Evolutionary conservation across 192 early-diverging fungal genomes (phyloP).

Genomic region (Coemansia sp.): DNA sequence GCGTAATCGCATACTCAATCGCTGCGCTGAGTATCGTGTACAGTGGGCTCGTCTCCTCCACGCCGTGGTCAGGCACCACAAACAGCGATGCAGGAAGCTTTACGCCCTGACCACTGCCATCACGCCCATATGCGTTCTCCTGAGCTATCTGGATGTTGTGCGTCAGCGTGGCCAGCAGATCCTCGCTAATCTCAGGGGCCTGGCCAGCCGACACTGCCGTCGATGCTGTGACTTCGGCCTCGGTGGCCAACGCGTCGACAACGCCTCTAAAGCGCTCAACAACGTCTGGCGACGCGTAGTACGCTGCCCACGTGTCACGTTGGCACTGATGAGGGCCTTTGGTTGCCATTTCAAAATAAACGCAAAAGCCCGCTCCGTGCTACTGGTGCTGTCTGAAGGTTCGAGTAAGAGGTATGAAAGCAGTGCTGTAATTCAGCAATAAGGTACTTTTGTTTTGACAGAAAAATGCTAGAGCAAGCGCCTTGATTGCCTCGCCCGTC

Average conservation of each 20-base stretch:
- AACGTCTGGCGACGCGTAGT: slow-evolving; percentile 45
- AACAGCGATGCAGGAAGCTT: slow-evolving; percentile 40
- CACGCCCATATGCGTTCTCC: slow-evolving; percentile 28
- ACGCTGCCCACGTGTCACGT: slow-evolving; percentile 45
- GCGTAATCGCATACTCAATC: slow-evolving; percentile 26
- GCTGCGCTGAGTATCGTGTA: slow-evolving; percentile 43
- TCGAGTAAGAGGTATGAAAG: too few relatives aligned
- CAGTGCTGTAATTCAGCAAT: too few relatives aligned
- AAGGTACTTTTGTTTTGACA: too few relatives aligned
- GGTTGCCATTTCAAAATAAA: slow-evolving; percentile 30
- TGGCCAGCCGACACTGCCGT: slow-evolving; percentile 8
- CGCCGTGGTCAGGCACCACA: slow-evolving; percentile 24
- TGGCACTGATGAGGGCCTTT: slow-evolving; percentile 38
- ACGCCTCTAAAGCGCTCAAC: slow-evolving; percentile 29
- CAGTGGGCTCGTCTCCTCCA: slow-evolving; percentile 30
- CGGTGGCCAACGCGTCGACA: slow-evolving; percentile 39
- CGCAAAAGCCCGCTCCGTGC: too few relatives aligned
- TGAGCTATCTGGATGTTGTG: slow-evolving; percentile 46
- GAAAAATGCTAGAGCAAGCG: too few relatives aligned
- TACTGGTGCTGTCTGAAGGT: too few relatives aligned
- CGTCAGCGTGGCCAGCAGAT: slow-evolving; percentile 24
- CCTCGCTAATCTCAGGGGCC: slow-evolving; percentile 25
- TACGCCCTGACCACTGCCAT: slow-evolving; percentile 8
- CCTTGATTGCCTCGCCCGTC: too few relatives aligned
- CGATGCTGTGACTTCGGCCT: slow-evolving; percentile 35